Conservation (phyloP, 2,329 filamentous ascomycete species). For the Madurella mycetomatis region DNA sequence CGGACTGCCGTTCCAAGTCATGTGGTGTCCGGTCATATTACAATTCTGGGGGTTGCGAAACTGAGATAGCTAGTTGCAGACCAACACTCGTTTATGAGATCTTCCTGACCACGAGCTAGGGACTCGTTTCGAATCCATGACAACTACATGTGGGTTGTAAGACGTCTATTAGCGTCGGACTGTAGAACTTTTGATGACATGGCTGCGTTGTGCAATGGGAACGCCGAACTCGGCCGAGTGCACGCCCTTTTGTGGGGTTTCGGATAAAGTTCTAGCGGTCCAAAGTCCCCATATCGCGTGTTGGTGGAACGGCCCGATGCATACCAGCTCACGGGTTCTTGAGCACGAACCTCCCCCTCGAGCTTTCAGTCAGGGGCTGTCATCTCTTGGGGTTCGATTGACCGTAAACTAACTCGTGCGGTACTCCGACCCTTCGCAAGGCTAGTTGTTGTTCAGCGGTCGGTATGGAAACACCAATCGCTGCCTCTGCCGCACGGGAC, state of each 20-base stretch:
- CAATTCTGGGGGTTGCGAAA: constrained; percentile 12
- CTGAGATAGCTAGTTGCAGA: constrained; percentile 18
- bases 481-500: neutral
- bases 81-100: constrained; percentile 17
- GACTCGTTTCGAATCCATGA: no score
- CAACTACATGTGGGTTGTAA: no score
- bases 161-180: no score
- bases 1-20: constrained; percentile 12
- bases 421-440: no score
- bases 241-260: constrained; percentile 7
- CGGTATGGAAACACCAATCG: neutral
- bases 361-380: no score
- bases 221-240: constrained; percentile 16
- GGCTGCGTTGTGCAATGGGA: no score
- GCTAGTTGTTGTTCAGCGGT: neutral
- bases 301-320: neutral
- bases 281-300: neutral
- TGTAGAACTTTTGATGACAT: no score
- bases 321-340: no score
- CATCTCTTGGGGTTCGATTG: no score
- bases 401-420: no score
- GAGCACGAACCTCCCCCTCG: no score
- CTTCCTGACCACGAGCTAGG: no score
- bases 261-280: neutral
- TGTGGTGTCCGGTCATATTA: constrained; percentile 24